Percentiles rank a stretch among this genome's conserved stretches.
Conservation (phyloP, 768 basidiomycete species). For the Amyloporia xantha region DNA sequence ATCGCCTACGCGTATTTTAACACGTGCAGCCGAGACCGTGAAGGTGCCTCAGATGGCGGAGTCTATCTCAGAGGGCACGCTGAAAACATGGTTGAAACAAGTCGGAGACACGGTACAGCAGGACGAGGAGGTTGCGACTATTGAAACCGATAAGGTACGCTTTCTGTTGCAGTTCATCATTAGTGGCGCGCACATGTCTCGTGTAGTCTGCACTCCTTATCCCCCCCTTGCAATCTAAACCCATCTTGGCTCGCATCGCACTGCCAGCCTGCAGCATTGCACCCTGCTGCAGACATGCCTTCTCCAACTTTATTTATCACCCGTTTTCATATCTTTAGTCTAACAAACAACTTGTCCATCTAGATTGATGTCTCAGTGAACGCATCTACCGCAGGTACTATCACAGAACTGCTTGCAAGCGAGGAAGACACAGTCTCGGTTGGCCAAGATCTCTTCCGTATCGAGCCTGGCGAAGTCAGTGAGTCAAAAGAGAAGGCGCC, state of each 20-base stretch:
- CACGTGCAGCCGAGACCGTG: slow-evolving; percentile 67
- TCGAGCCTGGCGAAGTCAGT: slow-evolving; percentile 62
- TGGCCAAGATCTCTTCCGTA: slow-evolving; percentile 88
- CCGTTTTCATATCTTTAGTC: not conserved
- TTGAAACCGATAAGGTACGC: slow-evolving; percentile 96
- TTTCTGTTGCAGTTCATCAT: too few species aligned
- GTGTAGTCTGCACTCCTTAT: not conserved
- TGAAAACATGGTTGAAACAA: slow-evolving; percentile 92
- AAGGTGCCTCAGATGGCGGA: slow-evolving; percentile 98
- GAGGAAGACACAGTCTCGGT: slow-evolving; percentile 95
- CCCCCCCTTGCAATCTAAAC: too few species aligned
- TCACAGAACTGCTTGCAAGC: slow-evolving; percentile 76
- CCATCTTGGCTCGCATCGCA: too few species aligned
- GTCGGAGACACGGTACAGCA: slow-evolving; percentile 84
- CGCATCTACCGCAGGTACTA: slow-evolving; percentile 81
- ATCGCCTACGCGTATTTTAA: too few species aligned
- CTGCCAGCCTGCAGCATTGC: too few species aligned
- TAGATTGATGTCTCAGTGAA: slow-evolving; percentile 98
- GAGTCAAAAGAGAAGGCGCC: slow-evolving; percentile 17
- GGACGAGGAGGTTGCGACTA: slow-evolving; percentile 96
- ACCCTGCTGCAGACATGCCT: too few species aligned
- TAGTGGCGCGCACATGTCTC: too few species aligned
- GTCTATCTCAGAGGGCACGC: slow-evolving; percentile 95
- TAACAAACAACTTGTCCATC: not conserved
- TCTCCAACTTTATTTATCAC: too few species aligned